Base-by-base conservation (phyloP, 495 filamentous ascomycete genomes). In the Penicillium malachiteum region DNA sequence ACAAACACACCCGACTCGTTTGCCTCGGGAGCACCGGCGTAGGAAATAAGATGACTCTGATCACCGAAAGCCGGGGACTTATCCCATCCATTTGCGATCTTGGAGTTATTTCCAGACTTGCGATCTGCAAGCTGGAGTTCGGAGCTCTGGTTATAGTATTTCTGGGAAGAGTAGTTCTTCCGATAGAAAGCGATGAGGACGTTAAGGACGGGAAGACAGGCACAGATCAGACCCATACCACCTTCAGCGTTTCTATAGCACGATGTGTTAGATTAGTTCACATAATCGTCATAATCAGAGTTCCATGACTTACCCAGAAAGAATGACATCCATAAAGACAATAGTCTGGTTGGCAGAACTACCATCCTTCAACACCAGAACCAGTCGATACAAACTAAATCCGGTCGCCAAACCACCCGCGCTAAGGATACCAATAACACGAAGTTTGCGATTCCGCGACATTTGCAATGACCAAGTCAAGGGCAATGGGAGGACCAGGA, bases 381-480 rank as follows among this genome's bases (percentile, higher is more conserved):
- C 59, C 7, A 81, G 52, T 11, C 78, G 73, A 48, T 73, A 75
- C 21, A 79, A 55, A 72, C 74, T 78, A 51, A 72, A 74, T 3
- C 62, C 74, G 0, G 73, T 77, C 3, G 76, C 78, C 7, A 81
- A 59, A 13, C 78, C 78, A 48, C 78, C 78, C 0, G 76, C 75
- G 10, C 74, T 65, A 3, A 81, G 62, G 17, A 81, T 56, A 21
- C 69, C 77, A 10, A 73, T 69, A 5, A 81, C 71, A 12, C 75
- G 71, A n/a, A 80, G 44, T 55, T 77, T 78, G 50, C 71, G 70
- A 48, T 67, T 73, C 5, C 65, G 57, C 12, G 72, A 69, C 75
- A 81, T 78, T 54, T 80, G 73, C 43, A 81, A 56, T 2, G 71
- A 72, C 71, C 74, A 76, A 0, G 74, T 74, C 58, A 81, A 58